These are phyloP conservation scores for Silene uniflora DNA, from an alignment of 148 eudicot genomes.

Conservation along the genomic window DNA sequence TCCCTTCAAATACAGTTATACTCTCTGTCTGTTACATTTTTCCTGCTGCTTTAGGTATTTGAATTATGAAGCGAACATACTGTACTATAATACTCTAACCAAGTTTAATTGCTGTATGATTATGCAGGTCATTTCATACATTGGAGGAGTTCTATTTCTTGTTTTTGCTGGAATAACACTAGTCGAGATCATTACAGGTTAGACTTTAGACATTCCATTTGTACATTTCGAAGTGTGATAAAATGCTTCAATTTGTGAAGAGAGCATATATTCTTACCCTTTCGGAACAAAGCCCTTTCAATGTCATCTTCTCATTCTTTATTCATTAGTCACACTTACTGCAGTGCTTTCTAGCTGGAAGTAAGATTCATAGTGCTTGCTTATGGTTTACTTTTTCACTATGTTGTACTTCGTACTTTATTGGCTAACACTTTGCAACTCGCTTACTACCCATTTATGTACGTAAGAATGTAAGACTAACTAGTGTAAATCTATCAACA, in stretches of 20 bases:
- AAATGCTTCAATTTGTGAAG: conserved; percentile 15
- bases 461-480: background rate
- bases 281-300: background rate
- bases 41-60: background rate
- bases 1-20: background rate
- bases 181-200: conserved; percentile 56
- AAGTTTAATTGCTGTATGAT: background rate
- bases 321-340: conserved; percentile 3
- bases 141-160: conserved; percentile 82
- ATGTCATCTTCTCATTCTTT: conserved; percentile 2
- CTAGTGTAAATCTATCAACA: background rate
- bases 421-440: background rate
- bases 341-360: background rate
- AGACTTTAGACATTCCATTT: conserved; percentile 15
- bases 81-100: background rate
- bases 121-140: conserved; percentile 70
- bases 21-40: conserved; percentile 3
- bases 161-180: conserved; percentile 77
- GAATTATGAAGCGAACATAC: background rate
- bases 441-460: background rate
- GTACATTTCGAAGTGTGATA: background rate
- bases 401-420: background rate
- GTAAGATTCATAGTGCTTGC: conserved; percentile 1
- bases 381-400: background rate
- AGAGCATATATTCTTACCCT: conserved; percentile 7